Percentiles rank a stretch among this genome's conserved stretches.
phyloP scores from a whole-genome alignment of 2,329 filamentous ascomycete genomes.

The Pyrenophora tritici-repentis region DNA sequence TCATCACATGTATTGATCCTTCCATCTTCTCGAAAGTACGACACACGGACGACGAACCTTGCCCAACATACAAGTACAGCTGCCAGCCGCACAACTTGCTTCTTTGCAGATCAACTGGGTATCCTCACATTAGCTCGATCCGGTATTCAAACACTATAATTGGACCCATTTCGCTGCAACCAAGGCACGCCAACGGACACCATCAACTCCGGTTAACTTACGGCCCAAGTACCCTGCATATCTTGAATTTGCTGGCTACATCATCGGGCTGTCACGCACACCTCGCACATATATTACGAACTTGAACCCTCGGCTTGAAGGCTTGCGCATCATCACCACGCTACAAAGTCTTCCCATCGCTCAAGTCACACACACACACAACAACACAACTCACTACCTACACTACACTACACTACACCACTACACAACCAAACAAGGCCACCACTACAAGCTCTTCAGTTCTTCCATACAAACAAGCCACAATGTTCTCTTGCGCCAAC shows the following conservation, averaged over 20 bases:
- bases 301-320: constrained; percentile 4
- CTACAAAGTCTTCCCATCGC: background rate
- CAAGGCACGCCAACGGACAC: constrained; percentile 29
- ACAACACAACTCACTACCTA: background rate
- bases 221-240: constrained; percentile 33
- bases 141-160: constrained; percentile 15
- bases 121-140: constrained; percentile 5
- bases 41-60: background rate
- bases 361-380: constrained; percentile 2
- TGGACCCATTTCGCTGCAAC: constrained; percentile 23
- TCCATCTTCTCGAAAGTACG: background rate
- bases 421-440: background rate
- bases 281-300: constrained; percentile 34
- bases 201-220: constrained; percentile 26
- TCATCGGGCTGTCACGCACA: constrained; percentile 36
- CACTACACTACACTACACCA: background rate
- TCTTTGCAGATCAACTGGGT: constrained; percentile 2
- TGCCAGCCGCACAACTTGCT: background rate
- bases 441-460: background rate
- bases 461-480: constrained; percentile 18
- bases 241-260: constrained; percentile 25
- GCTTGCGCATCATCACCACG: background rate
- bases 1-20: background rate
- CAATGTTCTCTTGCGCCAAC: constrained; percentile 52
- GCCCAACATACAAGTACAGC: constrained; percentile 6